A percentile compares a stretch with the other conserved stretches of the same genome.
These are phyloP conservation scores for Moesziomyces aphidis DNA, from an alignment of 1,284 basidiomycete species.

Conservation along the genomic window DNA sequence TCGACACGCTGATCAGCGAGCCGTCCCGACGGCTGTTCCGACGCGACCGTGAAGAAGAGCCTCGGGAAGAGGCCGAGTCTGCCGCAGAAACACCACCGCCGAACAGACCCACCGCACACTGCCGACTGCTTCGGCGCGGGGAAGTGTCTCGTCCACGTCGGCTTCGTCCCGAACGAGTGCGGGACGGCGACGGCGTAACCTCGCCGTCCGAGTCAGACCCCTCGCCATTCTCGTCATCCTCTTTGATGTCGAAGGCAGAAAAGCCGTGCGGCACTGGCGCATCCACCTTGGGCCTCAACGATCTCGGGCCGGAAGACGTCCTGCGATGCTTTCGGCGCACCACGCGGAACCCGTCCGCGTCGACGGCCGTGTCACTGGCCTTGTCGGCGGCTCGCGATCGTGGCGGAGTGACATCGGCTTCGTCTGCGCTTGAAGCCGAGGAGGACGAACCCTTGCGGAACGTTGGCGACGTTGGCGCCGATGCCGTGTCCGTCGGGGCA, in stretches of 20 bases:
- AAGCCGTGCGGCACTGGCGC: constrained; percentile 51
- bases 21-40: constrained; percentile 16
- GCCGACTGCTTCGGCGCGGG: constrained; percentile 37
- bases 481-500: constrained; percentile 34
- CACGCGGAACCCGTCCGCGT: constrained; percentile 46
- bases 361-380: constrained; percentile 7
- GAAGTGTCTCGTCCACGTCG: constrained; percentile 30
- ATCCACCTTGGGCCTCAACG: constrained; percentile 54
- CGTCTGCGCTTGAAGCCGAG: constrained; percentile 29
- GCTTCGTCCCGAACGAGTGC: constrained; percentile 6
- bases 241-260: constrained; percentile 45
- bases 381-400: constrained; percentile 4
- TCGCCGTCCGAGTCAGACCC: constrained; percentile 30
- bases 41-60: constrained; percentile 9
- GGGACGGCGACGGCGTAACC: constrained; percentile 17
- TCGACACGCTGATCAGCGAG: constrained; percentile 18
- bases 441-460: constrained; percentile 12
- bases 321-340: constrained; percentile 37
- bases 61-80: not conserved
- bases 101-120: constrained; percentile 58
- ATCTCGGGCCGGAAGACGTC: constrained; percentile 29
- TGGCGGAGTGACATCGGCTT: constrained; percentile 16
- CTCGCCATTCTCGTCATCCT: constrained; percentile 17
- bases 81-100: constrained; percentile 28
- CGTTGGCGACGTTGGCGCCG: constrained; percentile 42